Evolutionary conservation across 2,329 filamentous ascomycete species (phyloP).

Genomic region (Fusarium tupiense): DNA sequence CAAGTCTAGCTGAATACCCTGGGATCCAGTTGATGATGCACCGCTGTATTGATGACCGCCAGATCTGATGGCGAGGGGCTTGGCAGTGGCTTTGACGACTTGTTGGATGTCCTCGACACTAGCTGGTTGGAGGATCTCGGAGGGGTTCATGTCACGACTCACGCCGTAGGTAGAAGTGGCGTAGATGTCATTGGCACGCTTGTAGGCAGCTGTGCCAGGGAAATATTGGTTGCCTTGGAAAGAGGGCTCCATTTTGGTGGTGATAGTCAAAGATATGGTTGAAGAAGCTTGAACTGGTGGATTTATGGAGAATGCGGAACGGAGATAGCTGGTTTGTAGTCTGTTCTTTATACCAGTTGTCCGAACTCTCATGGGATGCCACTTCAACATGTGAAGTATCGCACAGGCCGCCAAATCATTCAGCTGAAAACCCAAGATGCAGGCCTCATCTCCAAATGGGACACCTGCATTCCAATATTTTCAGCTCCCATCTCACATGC

Average conservation of each 20-base stretch:
- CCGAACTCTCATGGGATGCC: no score
- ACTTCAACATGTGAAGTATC: background rate
- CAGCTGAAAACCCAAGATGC: background rate
- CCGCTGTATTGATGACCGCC: constrained; percentile 61
- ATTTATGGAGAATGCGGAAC: no score
- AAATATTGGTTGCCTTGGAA: constrained; percentile 5
- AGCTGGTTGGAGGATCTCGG: constrained; percentile 54
- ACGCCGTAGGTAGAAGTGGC: constrained; percentile 53
- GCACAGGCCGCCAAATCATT: background rate
- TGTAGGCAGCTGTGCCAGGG: constrained; percentile 2
- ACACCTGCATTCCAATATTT: background rate
- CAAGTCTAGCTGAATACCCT: constrained; percentile 58
- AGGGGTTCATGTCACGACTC: constrained; percentile 55
- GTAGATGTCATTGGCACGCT: constrained; percentile 40
- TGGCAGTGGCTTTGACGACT: constrained; percentile 52
- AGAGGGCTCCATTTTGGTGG: background rate
- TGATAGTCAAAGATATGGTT: background rate
- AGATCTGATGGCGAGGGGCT: constrained; percentile 56
- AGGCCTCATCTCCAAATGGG: rapidly evolving
- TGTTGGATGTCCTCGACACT: constrained; percentile 53
- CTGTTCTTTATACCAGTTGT: background rate
- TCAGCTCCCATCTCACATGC: background rate
- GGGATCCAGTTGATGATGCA: constrained; percentile 55
- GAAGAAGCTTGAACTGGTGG: background rate
- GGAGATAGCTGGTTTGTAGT: no score